Evolutionary conservation across 1,139 yeast species (phyloP).

Genomic region (Lodderomyces margitis): DNA sequence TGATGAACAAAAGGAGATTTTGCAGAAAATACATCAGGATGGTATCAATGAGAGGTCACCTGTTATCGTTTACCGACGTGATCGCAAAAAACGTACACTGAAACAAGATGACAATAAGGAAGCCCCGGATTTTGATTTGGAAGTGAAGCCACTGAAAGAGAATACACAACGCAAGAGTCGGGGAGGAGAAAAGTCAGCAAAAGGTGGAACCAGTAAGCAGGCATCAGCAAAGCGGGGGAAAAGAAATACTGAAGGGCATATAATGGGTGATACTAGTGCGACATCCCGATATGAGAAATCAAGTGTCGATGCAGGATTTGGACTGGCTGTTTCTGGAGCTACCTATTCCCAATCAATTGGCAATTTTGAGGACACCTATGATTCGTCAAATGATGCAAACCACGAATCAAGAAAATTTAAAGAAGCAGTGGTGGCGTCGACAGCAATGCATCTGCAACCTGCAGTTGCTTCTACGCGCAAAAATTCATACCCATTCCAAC

Average conservation of each 20-base stretch:
- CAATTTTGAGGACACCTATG: too few species aligned
- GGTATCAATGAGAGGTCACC: not conserved
- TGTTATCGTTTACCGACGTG: not conserved
- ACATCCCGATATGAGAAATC: too few species aligned
- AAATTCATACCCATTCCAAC: not conserved
- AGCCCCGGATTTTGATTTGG: slow-evolving; percentile 2
- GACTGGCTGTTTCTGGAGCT: too few species aligned
- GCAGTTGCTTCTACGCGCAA: not conserved
- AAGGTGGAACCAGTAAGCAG: not conserved
- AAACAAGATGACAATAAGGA: not conserved
- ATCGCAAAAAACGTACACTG: not conserved
- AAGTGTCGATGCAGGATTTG: too few species aligned
- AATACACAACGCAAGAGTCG: not conserved
- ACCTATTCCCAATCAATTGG: too few species aligned
- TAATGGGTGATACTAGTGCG: too few species aligned
- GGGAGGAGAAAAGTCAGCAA: not conserved
- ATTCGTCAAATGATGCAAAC: too few species aligned
- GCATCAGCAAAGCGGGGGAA: too few species aligned
- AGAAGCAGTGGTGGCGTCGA: not conserved
- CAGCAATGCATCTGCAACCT: not conserved
- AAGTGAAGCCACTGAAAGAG: not conserved
- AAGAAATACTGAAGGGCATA: too few species aligned
- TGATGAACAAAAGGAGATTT: not conserved
- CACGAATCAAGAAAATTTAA: not conserved
- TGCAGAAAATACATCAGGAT: not conserved